Evolutionary conservation across 768 basidiomycete species (phyloP).

Genomic region (Agaricus subrufescens): DNA sequence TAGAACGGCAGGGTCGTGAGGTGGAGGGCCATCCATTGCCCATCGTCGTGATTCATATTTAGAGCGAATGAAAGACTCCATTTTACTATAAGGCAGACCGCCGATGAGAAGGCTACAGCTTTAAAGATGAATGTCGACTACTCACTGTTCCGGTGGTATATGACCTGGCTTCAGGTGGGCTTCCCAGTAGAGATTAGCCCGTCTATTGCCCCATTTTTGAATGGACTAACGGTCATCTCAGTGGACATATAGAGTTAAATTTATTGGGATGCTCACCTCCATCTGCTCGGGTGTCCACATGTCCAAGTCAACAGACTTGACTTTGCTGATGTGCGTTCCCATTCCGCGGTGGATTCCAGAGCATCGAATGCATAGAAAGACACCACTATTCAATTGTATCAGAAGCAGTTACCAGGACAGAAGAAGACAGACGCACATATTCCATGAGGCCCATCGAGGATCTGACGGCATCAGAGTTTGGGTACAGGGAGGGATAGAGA

Average conservation of each 20-base stretch:
- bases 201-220: constrained; percentile 91
- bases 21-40: constrained; percentile 88
- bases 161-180: constrained; percentile 91
- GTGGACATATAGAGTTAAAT: neutral
- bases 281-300: constrained; percentile 98
- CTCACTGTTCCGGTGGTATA: constrained; percentile 91
- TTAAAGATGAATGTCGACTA: constrained; percentile 12
- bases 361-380: constrained; percentile 94
- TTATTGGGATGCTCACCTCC: constrained; percentile 49
- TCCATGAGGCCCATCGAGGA: constrained; percentile 98
- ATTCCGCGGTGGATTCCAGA: constrained; percentile 96
- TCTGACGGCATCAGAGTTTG: constrained; percentile 41
- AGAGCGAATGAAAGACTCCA: constrained; percentile 8
- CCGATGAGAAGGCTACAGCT: neutral
- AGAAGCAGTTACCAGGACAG: neutral
- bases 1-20: constrained; percentile 74
- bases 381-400: constrained; percentile 49
- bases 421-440: constrained; percentile 52
- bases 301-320: constrained; percentile 97
- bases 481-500: neutral
- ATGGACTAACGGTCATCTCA: constrained; percentile 48
- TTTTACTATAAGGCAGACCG: neutral
- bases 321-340: constrained; percentile 97
- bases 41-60: constrained; percentile 94
- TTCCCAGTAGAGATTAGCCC: constrained; percentile 97